Base-by-base conservation (phyloP, 768 basidiomycete species). In the Daedalea quercina region DNA sequence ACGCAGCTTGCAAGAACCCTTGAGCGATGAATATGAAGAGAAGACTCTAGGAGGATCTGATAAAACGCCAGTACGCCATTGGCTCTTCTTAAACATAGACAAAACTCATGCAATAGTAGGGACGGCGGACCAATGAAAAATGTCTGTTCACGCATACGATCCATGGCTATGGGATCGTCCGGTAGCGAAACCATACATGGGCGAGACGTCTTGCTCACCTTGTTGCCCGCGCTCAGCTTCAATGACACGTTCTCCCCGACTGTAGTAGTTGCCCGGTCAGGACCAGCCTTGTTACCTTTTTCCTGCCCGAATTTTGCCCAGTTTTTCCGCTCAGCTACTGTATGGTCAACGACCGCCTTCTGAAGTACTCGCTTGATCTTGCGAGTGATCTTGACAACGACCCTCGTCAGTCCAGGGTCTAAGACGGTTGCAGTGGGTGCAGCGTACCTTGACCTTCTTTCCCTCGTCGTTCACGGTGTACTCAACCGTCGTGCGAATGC, bases 281-380 rank as follows among this genome's bases (percentile, higher is more conserved):
- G 94, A 3, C 95, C 95, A 13, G 87, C 72, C 35, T 86, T 81
- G 65, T 82, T 93, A 22, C 91, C 90, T 67, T 80, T 85, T 70
- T 98, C 96, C 56, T 80, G 76, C 3, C 96, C 96, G 63, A 99
- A 99, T 68, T 95, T 98, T 20, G 82, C 64, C 93, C 93, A 96
- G 58, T 83, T 84, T 69, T 94, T 88, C 46, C 95, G 82, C 67
- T 95, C 93, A 0, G 96, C 96, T 11, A 97, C 93, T 22, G 80
- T 77, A 65, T 95, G 94, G 55, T 94, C 90, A n/a, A 98, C 96
- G 34, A 92, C 77, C 9, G 89, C 85, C 67, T 92, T 94, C 65
- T 94, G 89, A 13, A 96, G 77, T 1, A 84, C 85, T 25, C 94
- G 82, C 69, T 86, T 88, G 65, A 87, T 93, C 60, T 82, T 84